These are phyloP conservation scores for Exophiala lecanii-corni DNA, from an alignment of 2,329 filamentous ascomycete species.

Conservation along the genomic window DNA sequence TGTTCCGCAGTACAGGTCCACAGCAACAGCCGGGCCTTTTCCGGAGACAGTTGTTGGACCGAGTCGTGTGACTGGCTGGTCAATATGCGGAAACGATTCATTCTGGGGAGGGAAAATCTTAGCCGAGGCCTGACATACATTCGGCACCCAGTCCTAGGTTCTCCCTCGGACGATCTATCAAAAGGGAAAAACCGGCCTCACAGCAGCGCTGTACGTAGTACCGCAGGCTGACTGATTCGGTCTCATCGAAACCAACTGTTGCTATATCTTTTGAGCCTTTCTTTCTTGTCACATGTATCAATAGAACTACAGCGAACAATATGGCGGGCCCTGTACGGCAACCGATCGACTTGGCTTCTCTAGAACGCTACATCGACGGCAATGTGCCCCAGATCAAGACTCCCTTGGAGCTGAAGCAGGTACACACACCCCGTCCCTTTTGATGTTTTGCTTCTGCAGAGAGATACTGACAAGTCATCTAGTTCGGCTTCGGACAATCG, in stretches of 20 bases:
- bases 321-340: slow-evolving; percentile 90
- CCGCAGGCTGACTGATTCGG: no score
- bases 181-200: no score
- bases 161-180: no score
- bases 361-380: slow-evolving; percentile 71
- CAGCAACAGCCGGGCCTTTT: no score
- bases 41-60: no score
- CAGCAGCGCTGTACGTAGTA: no score
- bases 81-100: no score
- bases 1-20: no score
- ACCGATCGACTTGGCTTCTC: slow-evolving; percentile 74
- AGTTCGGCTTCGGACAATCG: slow-evolving; percentile 97
- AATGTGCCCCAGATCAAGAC: slow-evolving; percentile 79
- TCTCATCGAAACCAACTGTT: no score
- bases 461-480: slow-evolving; percentile 5
- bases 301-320: slow-evolving; percentile 14
- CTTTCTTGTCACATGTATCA: not conserved
- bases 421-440: slow-evolving; percentile 41
- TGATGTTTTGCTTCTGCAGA: not conserved
- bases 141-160: no score
- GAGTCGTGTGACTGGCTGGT: no score
- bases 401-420: slow-evolving; percentile 86
- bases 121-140: not conserved
- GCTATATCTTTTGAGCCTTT: no score
- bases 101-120: not conserved